A percentile compares a stretch with the other conserved stretches of the same genome.
phyloP scores from a whole-genome alignment of 441 rosid genomes.

The Daphne laureola region DNA sequence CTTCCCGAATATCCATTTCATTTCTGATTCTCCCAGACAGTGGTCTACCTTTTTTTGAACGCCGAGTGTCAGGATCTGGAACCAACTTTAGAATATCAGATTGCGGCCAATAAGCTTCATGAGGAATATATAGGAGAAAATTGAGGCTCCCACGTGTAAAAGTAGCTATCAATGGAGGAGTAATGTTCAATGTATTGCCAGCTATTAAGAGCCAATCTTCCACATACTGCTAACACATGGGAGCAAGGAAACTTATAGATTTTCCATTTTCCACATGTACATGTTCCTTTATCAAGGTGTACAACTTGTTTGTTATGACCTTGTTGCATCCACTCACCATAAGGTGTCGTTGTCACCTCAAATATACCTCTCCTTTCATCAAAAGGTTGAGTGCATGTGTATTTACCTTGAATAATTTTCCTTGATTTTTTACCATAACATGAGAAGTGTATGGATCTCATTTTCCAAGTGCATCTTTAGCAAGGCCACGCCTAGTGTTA shows the following conservation, averaged over 20 bases:
- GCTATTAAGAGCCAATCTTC: neutral
- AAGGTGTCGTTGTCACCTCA: neutral
- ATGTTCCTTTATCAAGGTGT: too few species aligned
- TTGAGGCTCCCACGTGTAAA: neutral
- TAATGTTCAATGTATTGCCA: neutral
- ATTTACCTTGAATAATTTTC: neutral
- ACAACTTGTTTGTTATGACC: too few species aligned
- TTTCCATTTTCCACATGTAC: neutral
- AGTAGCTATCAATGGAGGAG: neutral
- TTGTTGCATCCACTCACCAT: neutral
- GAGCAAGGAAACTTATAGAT: slow-evolving; percentile 4
- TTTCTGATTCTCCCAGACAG: neutral
- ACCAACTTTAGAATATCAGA: neutral
- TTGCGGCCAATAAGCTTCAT: neutral
- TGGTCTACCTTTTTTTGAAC: neutral
- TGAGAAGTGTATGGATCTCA: neutral
- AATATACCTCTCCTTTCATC: neutral
- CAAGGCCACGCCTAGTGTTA: too few species aligned
- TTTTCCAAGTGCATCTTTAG: too few species aligned
- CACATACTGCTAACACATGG: neutral
- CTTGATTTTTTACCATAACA: neutral
- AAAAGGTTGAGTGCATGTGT: neutral
- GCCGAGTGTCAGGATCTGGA: neutral
- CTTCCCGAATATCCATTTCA: neutral
- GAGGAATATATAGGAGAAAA: neutral